Evolutionary conservation across 1,284 basidiomycete species (phyloP).

Genomic region (Gymnopus androsaceus): DNA sequence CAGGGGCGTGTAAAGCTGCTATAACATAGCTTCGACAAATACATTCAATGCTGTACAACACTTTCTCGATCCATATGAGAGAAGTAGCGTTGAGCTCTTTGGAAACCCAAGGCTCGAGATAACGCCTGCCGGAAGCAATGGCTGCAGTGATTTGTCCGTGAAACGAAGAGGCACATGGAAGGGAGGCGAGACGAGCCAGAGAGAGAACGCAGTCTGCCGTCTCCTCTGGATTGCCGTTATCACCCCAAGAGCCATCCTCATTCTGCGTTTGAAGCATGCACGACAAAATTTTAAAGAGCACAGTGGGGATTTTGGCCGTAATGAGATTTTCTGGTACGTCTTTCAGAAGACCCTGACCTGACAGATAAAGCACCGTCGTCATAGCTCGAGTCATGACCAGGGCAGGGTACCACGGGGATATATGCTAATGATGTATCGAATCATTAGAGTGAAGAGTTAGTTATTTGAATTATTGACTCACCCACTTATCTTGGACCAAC

Average conservation of each 20-base stretch:
- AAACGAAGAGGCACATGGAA: not conserved
- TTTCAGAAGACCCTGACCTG: not conserved
- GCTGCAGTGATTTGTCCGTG: not conserved
- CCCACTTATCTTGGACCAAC: constrained; percentile 6
- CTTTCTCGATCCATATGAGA: constrained; percentile 4
- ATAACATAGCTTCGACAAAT: constrained; percentile 6
- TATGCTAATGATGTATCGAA: not conserved
- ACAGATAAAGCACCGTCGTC: not conserved
- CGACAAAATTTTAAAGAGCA: constrained; percentile 4
- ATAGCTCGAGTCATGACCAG: not conserved
- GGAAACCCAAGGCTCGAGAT: constrained; percentile 1
- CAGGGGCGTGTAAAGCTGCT: constrained; percentile 1
- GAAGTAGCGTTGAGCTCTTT: not conserved
- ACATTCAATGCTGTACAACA: constrained; percentile 1
- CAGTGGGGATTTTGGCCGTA: not conserved
- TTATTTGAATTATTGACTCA: not conserved
- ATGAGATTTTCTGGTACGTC: constrained; percentile 1
- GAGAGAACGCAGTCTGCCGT: constrained; percentile 5
- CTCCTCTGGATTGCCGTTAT: constrained; percentile 5
- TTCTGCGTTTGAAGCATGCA: constrained; percentile 2
- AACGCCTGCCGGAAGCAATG: not conserved
- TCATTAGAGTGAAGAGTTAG: not conserved
- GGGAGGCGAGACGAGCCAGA: constrained; percentile 4
- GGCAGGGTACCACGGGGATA: constrained; percentile 7
- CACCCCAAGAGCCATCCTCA: constrained; percentile 9